phyloP scores from a whole-genome alignment of 306 rosid genomes.

The Cyamopsis tetragonoloba region DNA sequence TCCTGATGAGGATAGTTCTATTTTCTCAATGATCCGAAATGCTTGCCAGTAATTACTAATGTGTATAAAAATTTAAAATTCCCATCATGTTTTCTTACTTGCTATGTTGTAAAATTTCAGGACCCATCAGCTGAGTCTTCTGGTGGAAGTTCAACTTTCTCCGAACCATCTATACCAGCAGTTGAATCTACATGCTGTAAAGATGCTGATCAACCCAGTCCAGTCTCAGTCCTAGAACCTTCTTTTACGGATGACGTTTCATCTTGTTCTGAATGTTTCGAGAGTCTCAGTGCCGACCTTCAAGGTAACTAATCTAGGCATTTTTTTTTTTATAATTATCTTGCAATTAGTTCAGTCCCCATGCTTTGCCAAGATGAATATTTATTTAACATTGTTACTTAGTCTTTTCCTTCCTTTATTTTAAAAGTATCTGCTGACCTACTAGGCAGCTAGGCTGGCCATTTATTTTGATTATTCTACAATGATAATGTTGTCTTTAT shows the following conservation, averaged over 20 bases:
- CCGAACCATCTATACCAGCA: conserved; percentile 40
- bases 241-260: conserved; percentile 77
- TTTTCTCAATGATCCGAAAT: conserved; percentile 10
- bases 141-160: conserved; percentile 38
- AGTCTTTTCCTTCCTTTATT: conserved; percentile 6
- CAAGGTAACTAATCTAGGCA: conserved; percentile 56
- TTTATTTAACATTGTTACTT: background rate
- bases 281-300: conserved; percentile 79
- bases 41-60: background rate
- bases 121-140: conserved; percentile 39
- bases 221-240: conserved; percentile 86
- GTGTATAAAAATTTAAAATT: background rate
- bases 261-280: conserved; percentile 87
- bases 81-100: conserved; percentile 26
- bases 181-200: conserved; percentile 60
- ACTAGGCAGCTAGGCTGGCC: conserved; percentile 43
- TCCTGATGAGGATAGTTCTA: conserved; percentile 7
- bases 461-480: conserved; percentile 10
- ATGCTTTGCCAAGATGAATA: background rate
- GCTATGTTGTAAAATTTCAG: conserved; percentile 46
- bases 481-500: background rate
- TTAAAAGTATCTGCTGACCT: conserved; percentile 70
- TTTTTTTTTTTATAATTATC: background rate
- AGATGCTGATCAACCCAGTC: conserved; percentile 97
- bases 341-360: background rate